phyloP scores from a whole-genome alignment of 495 filamentous ascomycete species.

The Penicillium angulare region DNA sequence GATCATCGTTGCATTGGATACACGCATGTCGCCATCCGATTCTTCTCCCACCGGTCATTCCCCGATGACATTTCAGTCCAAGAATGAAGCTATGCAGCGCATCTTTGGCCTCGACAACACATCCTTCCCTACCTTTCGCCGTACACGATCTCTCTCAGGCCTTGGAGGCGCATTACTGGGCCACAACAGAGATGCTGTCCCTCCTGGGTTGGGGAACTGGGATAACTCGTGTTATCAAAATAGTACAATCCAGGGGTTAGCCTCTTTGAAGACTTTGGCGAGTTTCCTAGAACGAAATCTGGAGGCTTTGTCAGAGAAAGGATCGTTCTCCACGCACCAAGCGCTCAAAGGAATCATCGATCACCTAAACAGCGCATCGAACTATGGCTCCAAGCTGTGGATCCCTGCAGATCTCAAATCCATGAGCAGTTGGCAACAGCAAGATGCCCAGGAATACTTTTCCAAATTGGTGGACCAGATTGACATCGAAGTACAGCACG shows the following conservation, averaged over 20 bases:
- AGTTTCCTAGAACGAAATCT: constrained; percentile 50
- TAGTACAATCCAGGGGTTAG: constrained; percentile 84
- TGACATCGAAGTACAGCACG: constrained; percentile 68
- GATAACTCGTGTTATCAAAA: constrained; percentile 98
- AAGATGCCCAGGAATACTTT: constrained; percentile 98
- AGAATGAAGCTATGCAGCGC: constrained; percentile 66
- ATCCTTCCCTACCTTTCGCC: constrained; percentile 50
- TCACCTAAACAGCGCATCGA: constrained; percentile 62
- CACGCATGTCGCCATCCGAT: constrained; percentile 28
- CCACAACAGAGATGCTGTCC: constrained; percentile 38
- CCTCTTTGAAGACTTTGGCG: constrained; percentile 66
- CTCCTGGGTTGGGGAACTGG: constrained; percentile 83
- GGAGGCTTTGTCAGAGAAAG: constrained; percentile 34
- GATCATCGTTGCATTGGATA: constrained; percentile 59
- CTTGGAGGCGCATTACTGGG: constrained; percentile 42
- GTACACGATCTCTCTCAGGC: constrained; percentile 40
- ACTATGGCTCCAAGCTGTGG: constrained; percentile 73
- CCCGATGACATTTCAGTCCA: constrained; percentile 38
- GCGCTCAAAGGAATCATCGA: constrained; percentile 63
- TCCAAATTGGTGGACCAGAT: constrained; percentile 85
- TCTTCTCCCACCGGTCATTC: constrained; percentile 15
- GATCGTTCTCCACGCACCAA: constrained; percentile 44
- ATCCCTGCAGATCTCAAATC: constrained; percentile 73
- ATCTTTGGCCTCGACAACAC: constrained; percentile 63
- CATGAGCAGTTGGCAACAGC: constrained; percentile 92